Base-by-base conservation (phyloP, 352 stramenopile species). In the Phytophthora macrochlamydospora region DNA sequence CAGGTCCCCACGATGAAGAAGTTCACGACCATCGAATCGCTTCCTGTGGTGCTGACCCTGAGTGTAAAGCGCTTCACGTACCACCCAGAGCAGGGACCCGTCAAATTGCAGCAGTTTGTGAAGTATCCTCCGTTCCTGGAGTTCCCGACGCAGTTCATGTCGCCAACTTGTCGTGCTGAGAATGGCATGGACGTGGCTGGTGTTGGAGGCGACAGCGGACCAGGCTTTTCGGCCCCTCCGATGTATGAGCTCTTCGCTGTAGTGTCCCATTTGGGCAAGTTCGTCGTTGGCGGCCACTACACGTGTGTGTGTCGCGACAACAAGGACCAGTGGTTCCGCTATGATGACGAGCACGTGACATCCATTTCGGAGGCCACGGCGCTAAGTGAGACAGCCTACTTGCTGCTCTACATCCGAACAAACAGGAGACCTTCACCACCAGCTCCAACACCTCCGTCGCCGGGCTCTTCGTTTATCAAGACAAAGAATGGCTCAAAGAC, bases 1-100 rank as follows among this genome's bases (percentile, higher is more conserved):
- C 56, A 68, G 28, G 55, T 71, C 51, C 66, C 76, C 13, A 81
- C 64, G 9, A 91, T 92, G 79, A 92, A 90, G 62, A 85, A 89
- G 37, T 78, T 83, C 51, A 89, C 83, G 52, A 85, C 73, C 9
- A 80, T 94, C 40, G 87, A 95, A 51, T 79, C 85, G 2, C 70
- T 95, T 5, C 87, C 87, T 3, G 82, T 90, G 31, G 87, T 95
- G 52, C 61, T 95, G 33, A 94, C 82, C 18, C 65, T 93, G 50
- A 93, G 90, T 56, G 81, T 95, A 68, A 95, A 95, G 72, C 83
- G 87, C 3, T 95, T 95, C 59, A 92, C 87, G 31, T 95, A 94
- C 65, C 83, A 95, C 59, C 85, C 85, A 0, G 78, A 91, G 52
- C 78, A 85, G 2, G 87, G 87, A 0, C 87, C 87, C 0, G 82